These are phyloP conservation scores for Antrodiella citrinella DNA, from an alignment of 768 basidiomycete species.

Conservation along the genomic window DNA sequence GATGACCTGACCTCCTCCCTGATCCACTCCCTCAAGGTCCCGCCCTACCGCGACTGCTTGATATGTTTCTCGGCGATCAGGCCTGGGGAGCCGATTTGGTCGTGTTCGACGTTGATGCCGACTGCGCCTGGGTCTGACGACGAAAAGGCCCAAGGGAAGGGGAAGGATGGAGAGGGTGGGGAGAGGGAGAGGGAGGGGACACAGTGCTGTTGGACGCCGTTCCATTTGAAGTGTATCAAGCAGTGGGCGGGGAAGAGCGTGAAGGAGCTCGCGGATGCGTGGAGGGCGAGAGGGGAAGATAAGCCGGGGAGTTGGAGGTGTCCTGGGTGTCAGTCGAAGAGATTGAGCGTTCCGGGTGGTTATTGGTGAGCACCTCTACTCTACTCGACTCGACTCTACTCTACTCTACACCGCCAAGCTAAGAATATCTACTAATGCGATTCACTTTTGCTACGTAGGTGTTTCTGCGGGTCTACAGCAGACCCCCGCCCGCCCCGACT, in stretches of 20 bases:
- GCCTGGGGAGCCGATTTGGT: constrained; percentile 80
- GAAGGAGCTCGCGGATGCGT: constrained; percentile 65
- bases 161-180: constrained; percentile 9
- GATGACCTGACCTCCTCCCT: constrained; percentile 74
- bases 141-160: constrained; percentile 6
- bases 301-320: constrained; percentile 82
- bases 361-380: constrained; percentile 55
- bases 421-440: no score
- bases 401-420: no score
- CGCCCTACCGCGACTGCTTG: constrained; percentile 71
- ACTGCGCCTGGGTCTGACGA: constrained; percentile 22
- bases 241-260: constrained; percentile 84
- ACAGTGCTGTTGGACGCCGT: constrained; percentile 83
- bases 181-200: constrained; percentile 16
- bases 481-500: constrained; percentile 66
- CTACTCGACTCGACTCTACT: no score
- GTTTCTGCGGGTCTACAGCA: constrained; percentile 73
- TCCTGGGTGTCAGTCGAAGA: constrained; percentile 83
- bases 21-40: constrained; percentile 52
- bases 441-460: no score
- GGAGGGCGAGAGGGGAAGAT: constrained; percentile 61
- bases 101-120: constrained; percentile 64
- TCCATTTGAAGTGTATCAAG: constrained; percentile 84
- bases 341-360: constrained; percentile 53
- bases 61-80: constrained; percentile 80